Percentiles rank a stretch among this genome's conserved stretches.
phyloP scores from a whole-genome alignment of 2,329 filamentous ascomycete genomes.

The Tothia fuscella region DNA sequence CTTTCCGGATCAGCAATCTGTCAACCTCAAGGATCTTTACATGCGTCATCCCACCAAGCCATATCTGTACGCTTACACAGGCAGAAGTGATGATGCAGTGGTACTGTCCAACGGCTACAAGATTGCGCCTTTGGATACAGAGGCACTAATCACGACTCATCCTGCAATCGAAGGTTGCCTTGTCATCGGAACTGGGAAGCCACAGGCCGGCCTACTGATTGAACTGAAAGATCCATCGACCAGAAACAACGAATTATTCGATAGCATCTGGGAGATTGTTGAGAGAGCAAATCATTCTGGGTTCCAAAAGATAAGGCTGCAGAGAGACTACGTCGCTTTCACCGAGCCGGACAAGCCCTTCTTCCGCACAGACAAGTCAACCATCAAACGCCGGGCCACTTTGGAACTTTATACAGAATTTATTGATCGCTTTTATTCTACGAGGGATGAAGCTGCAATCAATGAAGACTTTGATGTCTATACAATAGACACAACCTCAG shows the following conservation, averaged over 20 bases:
- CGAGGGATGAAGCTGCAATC: background rate
- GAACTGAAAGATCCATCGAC: constrained; percentile 4
- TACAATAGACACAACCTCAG: constrained; percentile 13
- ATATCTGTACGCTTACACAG: constrained; percentile 17
- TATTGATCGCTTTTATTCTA: background rate
- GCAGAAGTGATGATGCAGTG: constrained; percentile 20
- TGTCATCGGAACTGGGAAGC: background rate
- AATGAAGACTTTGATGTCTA: background rate
- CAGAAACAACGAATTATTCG: constrained; percentile 4
- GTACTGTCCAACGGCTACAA: constrained; percentile 22
- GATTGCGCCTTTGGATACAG: constrained; percentile 17
- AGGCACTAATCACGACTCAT: constrained; percentile 6
- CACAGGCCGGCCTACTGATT: background rate
- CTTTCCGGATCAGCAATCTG: constrained; percentile 21
- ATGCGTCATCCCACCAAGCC: constrained; percentile 17
- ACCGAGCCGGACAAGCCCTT: background rate
- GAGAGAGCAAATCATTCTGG: background rate
- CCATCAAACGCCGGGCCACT: background rate
- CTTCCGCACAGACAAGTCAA: background rate
- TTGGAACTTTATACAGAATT: background rate
- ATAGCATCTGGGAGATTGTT: background rate
- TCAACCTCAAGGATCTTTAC: constrained; percentile 20
- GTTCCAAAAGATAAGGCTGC: background rate
- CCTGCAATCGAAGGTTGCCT: background rate
- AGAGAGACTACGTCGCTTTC: background rate